Evolutionary conservation across 306 rosid genomes (phyloP), one percentile per base, ranked within the genome.

Genomic region (Prunus padus): DNA sequence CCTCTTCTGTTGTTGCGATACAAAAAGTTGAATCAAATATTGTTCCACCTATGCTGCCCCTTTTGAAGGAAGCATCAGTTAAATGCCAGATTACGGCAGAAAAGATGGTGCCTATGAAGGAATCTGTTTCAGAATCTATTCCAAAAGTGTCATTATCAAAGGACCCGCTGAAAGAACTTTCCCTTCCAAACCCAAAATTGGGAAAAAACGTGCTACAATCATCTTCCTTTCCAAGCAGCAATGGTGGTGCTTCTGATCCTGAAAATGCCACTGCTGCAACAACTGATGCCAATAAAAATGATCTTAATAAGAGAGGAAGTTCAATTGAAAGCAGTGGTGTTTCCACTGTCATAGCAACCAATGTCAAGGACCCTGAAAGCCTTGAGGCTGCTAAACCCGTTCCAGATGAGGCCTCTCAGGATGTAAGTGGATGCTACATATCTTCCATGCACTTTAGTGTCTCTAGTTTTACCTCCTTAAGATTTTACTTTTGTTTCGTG

Each of bases 381-480:
- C 60, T 80, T 52, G n/a, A 69, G 62, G 65, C 66, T 62, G 33
- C 70, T 62, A 75, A 80, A 80, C 73, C 62, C 26, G 22, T 54
- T 9, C 69, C 18, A 8, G 81, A 79, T 69, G 81, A 55, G 72
- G 77, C 79, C 69, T 74, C 77, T 65, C 73, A 19, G 63, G 77
- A 88, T 88, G 97, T 90, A 80, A 74, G 67, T n/a, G 23, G 44
- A 66, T 82, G 31, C 65, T 84, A 66, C 13, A 26, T 11, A 46
- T 40, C 59, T 25, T 64, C 31, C 23, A 10, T 37, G 62, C 44
- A 8, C 22, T 4, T 50, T 60, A 44, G 10, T 56, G 37, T 57
- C 72, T 67, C 46, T 62, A n/a, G 44, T 31, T 77, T 65, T 28
- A 20, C 66, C 28, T 44, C 19, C 56, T 74, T 54, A 37, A 69